These are phyloP conservation scores for Viola pubescens DNA, from an alignment of 441 rosid genomes.

Conservation along the genomic window DNA sequence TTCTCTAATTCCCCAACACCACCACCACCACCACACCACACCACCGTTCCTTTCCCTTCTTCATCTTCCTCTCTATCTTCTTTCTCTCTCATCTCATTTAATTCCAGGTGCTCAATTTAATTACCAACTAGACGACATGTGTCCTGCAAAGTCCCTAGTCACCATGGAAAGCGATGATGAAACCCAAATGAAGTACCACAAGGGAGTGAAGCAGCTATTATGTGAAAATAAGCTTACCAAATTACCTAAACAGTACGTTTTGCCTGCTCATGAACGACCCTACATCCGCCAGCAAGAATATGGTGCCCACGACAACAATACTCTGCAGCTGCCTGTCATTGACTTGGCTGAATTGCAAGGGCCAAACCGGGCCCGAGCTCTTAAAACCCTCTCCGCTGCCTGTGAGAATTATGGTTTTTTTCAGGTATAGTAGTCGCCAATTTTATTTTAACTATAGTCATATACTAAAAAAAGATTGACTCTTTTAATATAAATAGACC, in stretches of 20 bases:
- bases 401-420: constrained; percentile 67
- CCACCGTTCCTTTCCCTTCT: not conserved
- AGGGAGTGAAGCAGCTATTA: constrained; percentile 55
- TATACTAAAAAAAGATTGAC: too few relatives aligned
- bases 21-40: too few relatives aligned
- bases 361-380: constrained; percentile 36
- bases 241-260: constrained; percentile 55
- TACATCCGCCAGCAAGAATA: constrained; percentile 1
- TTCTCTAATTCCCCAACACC: constrained; percentile 1
- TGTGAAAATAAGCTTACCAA: constrained; percentile 44
- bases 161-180: constrained; percentile 14
- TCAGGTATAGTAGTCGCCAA: too few relatives aligned
- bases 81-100: not conserved
- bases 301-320: constrained; percentile 13
- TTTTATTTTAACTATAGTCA: too few relatives aligned
- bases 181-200: constrained; percentile 32
- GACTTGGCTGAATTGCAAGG: constrained; percentile 59
- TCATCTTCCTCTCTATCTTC: not conserved
- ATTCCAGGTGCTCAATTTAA: not conserved
- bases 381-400: constrained; percentile 37
- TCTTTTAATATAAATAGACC: too few relatives aligned
- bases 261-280: constrained; percentile 52
- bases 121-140: constrained; percentile 16
- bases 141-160: constrained; percentile 38
- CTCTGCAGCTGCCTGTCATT: constrained; percentile 52